phyloP scores from a whole-genome alignment of 2,329 filamentous ascomycete species.

The Ceratocystis papillata region DNA sequence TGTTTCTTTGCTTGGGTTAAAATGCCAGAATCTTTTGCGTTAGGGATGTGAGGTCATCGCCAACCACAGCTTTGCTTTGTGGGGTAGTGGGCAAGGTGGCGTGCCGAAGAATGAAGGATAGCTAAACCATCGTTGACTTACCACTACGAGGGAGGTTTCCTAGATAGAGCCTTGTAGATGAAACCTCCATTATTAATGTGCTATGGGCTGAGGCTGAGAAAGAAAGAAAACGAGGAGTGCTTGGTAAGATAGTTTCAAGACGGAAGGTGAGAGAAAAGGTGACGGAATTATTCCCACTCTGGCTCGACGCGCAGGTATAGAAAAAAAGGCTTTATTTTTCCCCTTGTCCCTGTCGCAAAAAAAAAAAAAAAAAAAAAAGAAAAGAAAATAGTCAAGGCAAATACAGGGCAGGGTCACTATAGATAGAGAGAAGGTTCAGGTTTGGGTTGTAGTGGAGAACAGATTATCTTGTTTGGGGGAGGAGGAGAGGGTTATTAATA shows the following conservation, averaged over 20 bases:
- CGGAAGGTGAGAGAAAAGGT: slow-evolving; percentile 24
- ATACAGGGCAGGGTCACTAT: slow-evolving; percentile 13
- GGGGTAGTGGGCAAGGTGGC: slow-evolving; percentile 11
- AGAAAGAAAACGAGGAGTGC: no score
- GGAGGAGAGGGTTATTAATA: background rate
- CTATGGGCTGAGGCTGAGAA: background rate
- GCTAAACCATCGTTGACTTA: slow-evolving; percentile 41
- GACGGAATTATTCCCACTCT: slow-evolving; percentile 17
- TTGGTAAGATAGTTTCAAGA: slow-evolving; percentile 29
- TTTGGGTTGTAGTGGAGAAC: background rate
- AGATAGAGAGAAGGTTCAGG: background rate
- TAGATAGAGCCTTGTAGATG: slow-evolving; percentile 88
- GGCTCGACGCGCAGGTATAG: background rate
- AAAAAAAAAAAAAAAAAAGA: slow-evolving; percentile 24
- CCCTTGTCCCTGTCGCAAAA: slow-evolving; percentile 13
- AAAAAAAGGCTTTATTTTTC: background rate
- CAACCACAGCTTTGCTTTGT: slow-evolving; percentile 1
- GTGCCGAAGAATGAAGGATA: background rate
- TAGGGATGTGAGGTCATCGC: slow-evolving; percentile 21
- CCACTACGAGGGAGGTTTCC: slow-evolving; percentile 95
- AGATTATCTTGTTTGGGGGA: background rate
- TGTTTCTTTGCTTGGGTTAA: background rate
- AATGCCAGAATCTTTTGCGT: background rate
- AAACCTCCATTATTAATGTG: slow-evolving; percentile 67
- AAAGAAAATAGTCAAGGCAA: slow-evolving; percentile 13